phyloP scores from a whole-genome alignment of 805 yeast species.

The Hanseniaspora clermontiae region DNA sequence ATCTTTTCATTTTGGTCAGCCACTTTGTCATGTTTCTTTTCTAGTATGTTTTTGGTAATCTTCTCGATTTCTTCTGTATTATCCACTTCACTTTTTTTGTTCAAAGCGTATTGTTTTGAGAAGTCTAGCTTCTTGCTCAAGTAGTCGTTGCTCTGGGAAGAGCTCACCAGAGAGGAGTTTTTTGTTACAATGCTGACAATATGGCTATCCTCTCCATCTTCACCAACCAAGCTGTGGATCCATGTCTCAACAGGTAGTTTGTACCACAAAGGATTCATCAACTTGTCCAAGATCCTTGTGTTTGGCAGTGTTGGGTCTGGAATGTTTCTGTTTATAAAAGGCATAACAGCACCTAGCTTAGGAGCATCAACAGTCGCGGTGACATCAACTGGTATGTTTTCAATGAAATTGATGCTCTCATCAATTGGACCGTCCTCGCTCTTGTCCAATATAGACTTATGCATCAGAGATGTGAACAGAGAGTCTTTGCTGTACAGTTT shows the following conservation, averaged over 20 bases:
- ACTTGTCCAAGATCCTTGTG: constrained; percentile 41
- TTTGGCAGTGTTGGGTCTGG: constrained; percentile 42
- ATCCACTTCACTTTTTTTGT: constrained; percentile 3
- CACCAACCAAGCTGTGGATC: constrained; percentile 41
- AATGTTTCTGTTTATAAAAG: constrained; percentile 30
- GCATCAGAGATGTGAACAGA: constrained; percentile 60
- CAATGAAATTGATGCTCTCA: constrained; percentile 47
- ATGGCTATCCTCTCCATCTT: constrained; percentile 22
- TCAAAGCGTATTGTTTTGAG: constrained; percentile 23
- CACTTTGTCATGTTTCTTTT: constrained; percentile 11
- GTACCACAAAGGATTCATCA: constrained; percentile 52
- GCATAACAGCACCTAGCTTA: constrained; percentile 36
- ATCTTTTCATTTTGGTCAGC: constrained; percentile 10
- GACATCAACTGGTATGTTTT: constrained; percentile 46
- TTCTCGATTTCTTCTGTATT: not conserved
- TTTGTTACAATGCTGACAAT: constrained; percentile 62
- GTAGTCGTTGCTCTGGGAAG: constrained; percentile 37
- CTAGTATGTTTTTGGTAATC: not conserved
- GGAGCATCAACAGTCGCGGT: constrained; percentile 29
- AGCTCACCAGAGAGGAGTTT: constrained; percentile 40
- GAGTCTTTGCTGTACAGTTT: constrained; percentile 39
- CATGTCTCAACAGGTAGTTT: constrained; percentile 54
- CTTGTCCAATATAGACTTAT: constrained; percentile 62
- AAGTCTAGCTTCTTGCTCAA: constrained; percentile 47
- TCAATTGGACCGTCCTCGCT: constrained; percentile 58